Evolutionary conservation across 1,284 basidiomycete species (phyloP).

Genomic region (Heliocybe sulcata): DNA sequence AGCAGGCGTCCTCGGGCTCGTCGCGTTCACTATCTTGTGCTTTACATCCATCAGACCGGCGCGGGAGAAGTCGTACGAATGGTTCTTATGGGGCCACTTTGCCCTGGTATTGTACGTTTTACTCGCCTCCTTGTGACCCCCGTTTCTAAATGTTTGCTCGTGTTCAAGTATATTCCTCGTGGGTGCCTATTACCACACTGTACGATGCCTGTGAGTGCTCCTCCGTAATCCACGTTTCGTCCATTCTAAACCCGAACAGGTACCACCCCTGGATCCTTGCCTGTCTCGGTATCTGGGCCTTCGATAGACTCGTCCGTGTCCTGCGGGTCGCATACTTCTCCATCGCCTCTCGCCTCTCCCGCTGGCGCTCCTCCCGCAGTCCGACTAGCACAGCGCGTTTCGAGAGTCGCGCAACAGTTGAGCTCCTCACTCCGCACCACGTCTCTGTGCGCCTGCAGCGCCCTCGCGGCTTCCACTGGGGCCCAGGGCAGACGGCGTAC

Average conservation of each 20-base stretch:
- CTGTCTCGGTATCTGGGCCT: slow-evolving; percentile 54
- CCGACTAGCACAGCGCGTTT: slow-evolving; percentile 37
- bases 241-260: slow-evolving; percentile 5
- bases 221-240: background rate
- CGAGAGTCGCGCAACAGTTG: slow-evolving; percentile 14
- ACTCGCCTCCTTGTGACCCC: no score
- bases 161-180: slow-evolving; percentile 37
- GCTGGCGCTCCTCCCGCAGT: slow-evolving; percentile 21
- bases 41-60: slow-evolving; percentile 36
- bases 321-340: slow-evolving; percentile 46
- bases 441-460: slow-evolving; percentile 42
- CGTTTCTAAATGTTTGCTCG: no score
- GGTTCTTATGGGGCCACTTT: slow-evolving; percentile 37
- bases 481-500: slow-evolving; percentile 45
- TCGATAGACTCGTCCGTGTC: slow-evolving; percentile 52
- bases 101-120: slow-evolving; percentile 30
- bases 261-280: slow-evolving; percentile 41
- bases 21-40: slow-evolving; percentile 28
- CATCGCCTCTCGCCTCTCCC: slow-evolving; percentile 30
- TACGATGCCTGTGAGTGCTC: background rate
- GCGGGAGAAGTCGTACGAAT: slow-evolving; percentile 34
- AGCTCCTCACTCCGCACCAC: background rate
- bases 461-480: slow-evolving; percentile 33
- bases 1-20: slow-evolving; percentile 28
- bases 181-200: slow-evolving; percentile 33